Evolutionary conservation across 2,329 filamentous ascomycete species (phyloP).

Genomic region (Neonectria faginata): DNA sequence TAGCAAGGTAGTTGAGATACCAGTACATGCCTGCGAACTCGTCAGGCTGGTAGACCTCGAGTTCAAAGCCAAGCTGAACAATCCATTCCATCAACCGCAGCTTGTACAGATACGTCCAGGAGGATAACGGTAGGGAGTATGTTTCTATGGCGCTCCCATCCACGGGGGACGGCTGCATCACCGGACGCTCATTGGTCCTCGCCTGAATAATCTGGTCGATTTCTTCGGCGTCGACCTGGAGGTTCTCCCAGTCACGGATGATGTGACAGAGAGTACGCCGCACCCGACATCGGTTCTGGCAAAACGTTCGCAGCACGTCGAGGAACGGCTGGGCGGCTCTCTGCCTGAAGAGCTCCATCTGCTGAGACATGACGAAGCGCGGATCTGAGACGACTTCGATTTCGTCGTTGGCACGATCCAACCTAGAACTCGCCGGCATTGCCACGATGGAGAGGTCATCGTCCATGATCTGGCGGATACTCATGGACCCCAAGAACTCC

Average conservation of each 20-base stretch:
- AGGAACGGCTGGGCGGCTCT: constrained; percentile 77
- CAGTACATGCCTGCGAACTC: constrained; percentile 92
- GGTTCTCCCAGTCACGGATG: constrained; percentile 83
- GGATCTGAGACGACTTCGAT: constrained; percentile 80
- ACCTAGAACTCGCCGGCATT: constrained; percentile 76
- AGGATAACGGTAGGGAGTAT: constrained; percentile 80
- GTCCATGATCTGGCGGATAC: constrained; percentile 80
- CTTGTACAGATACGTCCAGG: constrained; percentile 92
- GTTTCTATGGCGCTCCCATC: constrained; percentile 60
- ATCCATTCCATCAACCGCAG: constrained; percentile 88
- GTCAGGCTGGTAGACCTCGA: constrained; percentile 87
- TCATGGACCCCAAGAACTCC: constrained; percentile 74
- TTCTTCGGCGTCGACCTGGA: constrained; percentile 85
- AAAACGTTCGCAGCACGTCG: constrained; percentile 85
- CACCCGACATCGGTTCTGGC: constrained; percentile 90
- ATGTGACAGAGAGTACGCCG: constrained; percentile 90
- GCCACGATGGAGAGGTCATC: constrained; percentile 84
- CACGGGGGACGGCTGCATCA: constrained; percentile 58
- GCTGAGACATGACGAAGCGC: constrained; percentile 76
- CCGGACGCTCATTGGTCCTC: constrained; percentile 70
- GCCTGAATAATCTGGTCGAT: constrained; percentile 76
- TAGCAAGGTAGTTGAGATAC: constrained; percentile 81
- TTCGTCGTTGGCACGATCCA: constrained; percentile 80
- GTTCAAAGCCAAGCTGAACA: constrained; percentile 92
- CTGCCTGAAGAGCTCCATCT: constrained; percentile 77